Evolutionary conservation across 2,329 filamentous ascomycete species (phyloP), one percentile per base, ranked within the genome.

Genomic region (Penicillium vulpinum): DNA sequence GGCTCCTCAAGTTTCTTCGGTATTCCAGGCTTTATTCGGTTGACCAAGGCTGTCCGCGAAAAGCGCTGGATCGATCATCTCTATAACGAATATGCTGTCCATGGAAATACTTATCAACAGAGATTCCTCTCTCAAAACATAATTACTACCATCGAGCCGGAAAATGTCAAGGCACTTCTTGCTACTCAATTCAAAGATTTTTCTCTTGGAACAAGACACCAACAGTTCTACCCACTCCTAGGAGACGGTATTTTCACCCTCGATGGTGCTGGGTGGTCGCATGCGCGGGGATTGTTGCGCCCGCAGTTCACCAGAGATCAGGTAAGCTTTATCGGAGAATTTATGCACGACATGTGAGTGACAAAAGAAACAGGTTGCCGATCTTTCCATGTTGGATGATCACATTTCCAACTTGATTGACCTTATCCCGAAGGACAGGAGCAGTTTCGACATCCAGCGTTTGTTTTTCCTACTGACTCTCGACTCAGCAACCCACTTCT

Each of bases 291-390:
- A 61, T 79, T 96, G 60, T 85, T 97, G 63, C 82, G 92, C 9
- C 92, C 92, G 0, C 91, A 94, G 69, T 96, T 97, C 74, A 86
- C 91, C 62, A 88, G 88, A 66, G 89, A 95, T 69, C 88, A 92
- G 43, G 85, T 96, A 48, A 18, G 16, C 13, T 22, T 1, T 15
- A 22, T 39, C 18, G 16, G 18, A 15, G 18, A 16, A 38, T n/a
- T 15, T 24, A n/a, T 44, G 11, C 11, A 33, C 28, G 10, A 51
- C 5, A 15, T 15, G 5, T 15, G 16, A 44, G n/a, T 51, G 21
- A 51, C 48, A 18, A 11, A 10, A 26, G n/a, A 4, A 16, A 21
- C 24, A 71, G 65, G 70, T 73, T 11, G 69, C 72, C 52, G 91
- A 96, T 74, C 76, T 96, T 57, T 81, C 90, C 44, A 88, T 88